phyloP scores from a whole-genome alignment of 345 rosid genomes.

The Hypericum androsaemum region DNA sequence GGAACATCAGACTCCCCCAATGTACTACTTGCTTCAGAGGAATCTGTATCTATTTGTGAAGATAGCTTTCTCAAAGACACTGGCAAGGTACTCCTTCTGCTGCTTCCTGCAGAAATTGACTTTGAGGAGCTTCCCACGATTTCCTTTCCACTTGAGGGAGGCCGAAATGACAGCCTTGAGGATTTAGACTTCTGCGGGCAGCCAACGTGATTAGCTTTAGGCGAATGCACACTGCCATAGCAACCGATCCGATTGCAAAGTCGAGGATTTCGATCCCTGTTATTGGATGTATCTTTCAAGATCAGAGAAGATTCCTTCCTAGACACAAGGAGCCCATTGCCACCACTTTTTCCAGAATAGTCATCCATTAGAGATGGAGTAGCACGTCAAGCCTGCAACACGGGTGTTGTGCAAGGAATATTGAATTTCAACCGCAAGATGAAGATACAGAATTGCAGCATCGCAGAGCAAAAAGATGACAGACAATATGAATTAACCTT shows the following conservation, averaged over 20 bases:
- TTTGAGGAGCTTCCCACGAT: slow-evolving; percentile 59
- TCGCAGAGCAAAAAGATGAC: no score
- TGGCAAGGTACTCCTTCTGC: slow-evolving; percentile 26
- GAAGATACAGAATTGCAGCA: no score
- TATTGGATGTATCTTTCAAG: slow-evolving; percentile 48
- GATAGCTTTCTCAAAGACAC: slow-evolving; percentile 36
- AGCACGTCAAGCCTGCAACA: slow-evolving; percentile 26
- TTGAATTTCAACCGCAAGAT: not conserved
- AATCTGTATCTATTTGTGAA: slow-evolving; percentile 43
- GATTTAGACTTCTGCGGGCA: slow-evolving; percentile 46
- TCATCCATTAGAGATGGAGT: slow-evolving; percentile 52
- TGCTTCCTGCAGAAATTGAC: slow-evolving; percentile 25
- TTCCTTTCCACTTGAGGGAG: slow-evolving; percentile 58
- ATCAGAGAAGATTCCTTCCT: slow-evolving; percentile 45
- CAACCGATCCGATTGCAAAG: slow-evolving; percentile 57
- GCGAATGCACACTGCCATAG: slow-evolving; percentile 43
- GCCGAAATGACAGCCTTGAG: slow-evolving; percentile 33
- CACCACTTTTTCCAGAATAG: slow-evolving; percentile 55
- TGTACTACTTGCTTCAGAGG: slow-evolving; percentile 55
- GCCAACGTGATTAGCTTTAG: slow-evolving; percentile 36
- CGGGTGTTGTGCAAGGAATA: not conserved
- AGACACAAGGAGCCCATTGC: slow-evolving; percentile 31
- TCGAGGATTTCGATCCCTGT: slow-evolving; percentile 46
- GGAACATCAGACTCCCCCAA: slow-evolving; percentile 44
- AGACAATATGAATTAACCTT: no score